A percentile compares a stretch with the other conserved stretches of the same genome.
Evolutionary conservation across 1,139 yeast species (phyloP).

Genomic region (Yamadazyma pseudoaaseri): DNA sequence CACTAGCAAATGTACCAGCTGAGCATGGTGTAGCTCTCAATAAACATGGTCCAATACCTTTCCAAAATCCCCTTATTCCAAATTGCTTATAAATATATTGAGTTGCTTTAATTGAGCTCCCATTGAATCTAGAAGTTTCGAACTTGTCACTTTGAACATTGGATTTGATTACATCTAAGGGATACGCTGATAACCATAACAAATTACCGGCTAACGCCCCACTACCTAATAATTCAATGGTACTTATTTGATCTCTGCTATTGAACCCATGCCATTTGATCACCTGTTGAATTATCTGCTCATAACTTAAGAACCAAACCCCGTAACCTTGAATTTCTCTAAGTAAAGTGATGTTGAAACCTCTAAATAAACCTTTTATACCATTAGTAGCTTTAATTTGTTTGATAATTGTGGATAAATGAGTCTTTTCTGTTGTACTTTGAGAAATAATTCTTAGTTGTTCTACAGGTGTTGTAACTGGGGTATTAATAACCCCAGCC

Average conservation of each 20-base stretch:
- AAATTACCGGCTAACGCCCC: constrained; percentile 77
- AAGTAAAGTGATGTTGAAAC: constrained; percentile 55
- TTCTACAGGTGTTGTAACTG: constrained; percentile 73
- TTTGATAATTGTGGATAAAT: constrained; percentile 36
- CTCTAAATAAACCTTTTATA: constrained; percentile 56
- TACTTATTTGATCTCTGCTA: constrained; percentile 52
- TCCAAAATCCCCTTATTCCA: constrained; percentile 66
- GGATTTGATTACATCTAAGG: constrained; percentile 69
- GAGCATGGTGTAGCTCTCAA: constrained; percentile 72
- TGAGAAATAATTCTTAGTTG: constrained; percentile 73
- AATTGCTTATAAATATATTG: constrained; percentile 40
- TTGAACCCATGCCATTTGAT: constrained; percentile 29
- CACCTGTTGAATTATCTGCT: constrained; percentile 51
- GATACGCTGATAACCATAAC: constrained; percentile 70
- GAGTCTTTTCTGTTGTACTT: constrained; percentile 48
- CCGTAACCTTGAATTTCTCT: constrained; percentile 83
- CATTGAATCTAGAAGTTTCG: constrained; percentile 45
- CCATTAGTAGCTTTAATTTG: constrained; percentile 52
- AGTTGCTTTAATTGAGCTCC: constrained; percentile 47
- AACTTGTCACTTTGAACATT: constrained; percentile 68
- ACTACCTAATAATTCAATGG: constrained; percentile 57
- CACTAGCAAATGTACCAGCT: constrained; percentile 79
- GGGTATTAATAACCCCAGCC: constrained; percentile 76
- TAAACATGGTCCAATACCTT: constrained; percentile 69
- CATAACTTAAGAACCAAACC: constrained; percentile 77